phyloP scores from a whole-genome alignment of 176 grass and related monocot species.

The Tillandsia fasciculata region DNA sequence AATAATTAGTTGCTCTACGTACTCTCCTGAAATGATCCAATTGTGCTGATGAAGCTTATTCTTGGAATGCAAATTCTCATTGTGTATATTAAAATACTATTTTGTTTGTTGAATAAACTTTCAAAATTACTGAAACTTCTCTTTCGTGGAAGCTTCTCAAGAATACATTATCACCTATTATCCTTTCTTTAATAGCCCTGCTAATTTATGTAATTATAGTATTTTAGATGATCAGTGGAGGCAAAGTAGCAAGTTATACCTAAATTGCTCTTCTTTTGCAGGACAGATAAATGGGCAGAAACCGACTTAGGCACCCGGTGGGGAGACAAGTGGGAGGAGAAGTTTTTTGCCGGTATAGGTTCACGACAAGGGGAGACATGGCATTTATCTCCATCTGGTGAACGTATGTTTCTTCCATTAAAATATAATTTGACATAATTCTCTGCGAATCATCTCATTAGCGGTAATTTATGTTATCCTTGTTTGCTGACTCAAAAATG shows the following conservation, averaged over 20 bases:
- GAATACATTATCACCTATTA: neutral
- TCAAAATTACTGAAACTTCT: neutral
- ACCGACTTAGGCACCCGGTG: constrained; percentile 89
- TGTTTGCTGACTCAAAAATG: neutral
- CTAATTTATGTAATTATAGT: neutral
- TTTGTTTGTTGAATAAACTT: too few relatives aligned
- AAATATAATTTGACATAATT: neutral
- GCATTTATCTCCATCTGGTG: constrained; percentile 65
- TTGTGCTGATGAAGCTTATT: too few relatives aligned
- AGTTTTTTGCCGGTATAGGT: constrained; percentile 91
- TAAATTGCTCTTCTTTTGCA: constrained; percentile 27
- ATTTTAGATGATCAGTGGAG: constrained; percentile 6
- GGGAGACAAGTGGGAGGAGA: constrained; percentile 99
- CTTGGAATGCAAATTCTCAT: neutral
- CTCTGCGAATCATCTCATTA: neutral
- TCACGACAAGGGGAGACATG: constrained; percentile 98
- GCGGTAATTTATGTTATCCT: neutral
- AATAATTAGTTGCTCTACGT: too few relatives aligned
- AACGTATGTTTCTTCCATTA: constrained; percentile 49
- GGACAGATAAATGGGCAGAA: constrained; percentile 99
- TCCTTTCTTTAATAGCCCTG: neutral
- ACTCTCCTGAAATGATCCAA: too few relatives aligned
- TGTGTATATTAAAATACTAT: neutral
- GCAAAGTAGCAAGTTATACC: neutral
- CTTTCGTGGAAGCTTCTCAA: neutral